A percentile compares a stretch with the other conserved stretches of the same genome.
phyloP scores from a whole-genome alignment of 441 rosid genomes.

The Erodium trifolium region DNA sequence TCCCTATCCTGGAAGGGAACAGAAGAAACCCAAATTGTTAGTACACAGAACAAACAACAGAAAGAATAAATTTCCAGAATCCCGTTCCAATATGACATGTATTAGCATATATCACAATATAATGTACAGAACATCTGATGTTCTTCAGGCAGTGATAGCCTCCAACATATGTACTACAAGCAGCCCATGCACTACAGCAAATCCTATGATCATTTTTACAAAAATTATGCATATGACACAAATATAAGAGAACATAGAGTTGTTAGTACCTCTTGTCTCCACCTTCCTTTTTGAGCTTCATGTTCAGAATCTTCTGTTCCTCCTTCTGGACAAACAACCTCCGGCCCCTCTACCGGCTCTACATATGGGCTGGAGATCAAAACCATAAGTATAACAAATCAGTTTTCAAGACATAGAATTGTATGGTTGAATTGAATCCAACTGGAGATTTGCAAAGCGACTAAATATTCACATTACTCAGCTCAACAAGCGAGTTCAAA shows the following conservation, averaged over 20 bases:
- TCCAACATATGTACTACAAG: background rate
- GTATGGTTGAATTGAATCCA: background rate
- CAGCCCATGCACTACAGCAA: background rate
- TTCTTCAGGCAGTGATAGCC: background rate
- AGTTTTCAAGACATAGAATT: background rate
- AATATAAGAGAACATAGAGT: background rate
- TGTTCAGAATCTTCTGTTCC: constrained; percentile 87
- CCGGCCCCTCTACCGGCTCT: constrained; percentile 49
- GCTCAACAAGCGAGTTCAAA: background rate
- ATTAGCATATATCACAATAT: background rate
- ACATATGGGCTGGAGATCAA: constrained; percentile 33
- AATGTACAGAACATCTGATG: background rate
- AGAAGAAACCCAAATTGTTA: background rate
- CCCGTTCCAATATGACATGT: background rate
- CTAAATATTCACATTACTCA: background rate
- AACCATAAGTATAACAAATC: constrained; percentile 14
- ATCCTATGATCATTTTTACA: background rate
- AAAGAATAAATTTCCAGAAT: background rate
- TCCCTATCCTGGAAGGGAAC: constrained; percentile 61
- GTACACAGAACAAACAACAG: background rate
- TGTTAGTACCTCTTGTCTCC: constrained; percentile 69
- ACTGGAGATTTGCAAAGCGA: background rate
- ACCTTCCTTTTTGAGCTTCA: constrained; percentile 88
- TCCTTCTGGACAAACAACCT: constrained; percentile 92
- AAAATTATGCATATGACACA: background rate